Percentiles rank a stretch among this genome's conserved stretches.
phyloP scores from a whole-genome alignment of 1,139 yeast genomes.

The Saccharomycopsis hybrid region DNA sequence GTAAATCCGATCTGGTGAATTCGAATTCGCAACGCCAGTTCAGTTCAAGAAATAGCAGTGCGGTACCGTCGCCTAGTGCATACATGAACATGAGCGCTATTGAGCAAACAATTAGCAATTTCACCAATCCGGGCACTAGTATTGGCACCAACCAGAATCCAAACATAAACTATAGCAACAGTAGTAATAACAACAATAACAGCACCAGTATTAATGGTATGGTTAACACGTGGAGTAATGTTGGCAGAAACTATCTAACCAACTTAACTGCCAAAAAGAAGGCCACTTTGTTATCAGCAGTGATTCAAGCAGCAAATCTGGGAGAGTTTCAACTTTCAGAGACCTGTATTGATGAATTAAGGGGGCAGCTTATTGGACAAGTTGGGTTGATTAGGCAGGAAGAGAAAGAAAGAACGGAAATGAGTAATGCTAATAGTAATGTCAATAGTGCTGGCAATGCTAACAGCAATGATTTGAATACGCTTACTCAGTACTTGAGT shows the following conservation, averaged over 20 bases:
- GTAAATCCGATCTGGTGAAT: conserved; percentile 2
- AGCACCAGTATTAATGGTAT: neutral
- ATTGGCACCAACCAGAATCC: conserved; percentile 1
- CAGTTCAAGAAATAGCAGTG: conserved; percentile 2
- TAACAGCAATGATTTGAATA: conserved; percentile 1
- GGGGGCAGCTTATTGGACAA: conserved; percentile 3
- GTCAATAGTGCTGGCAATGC: neutral
- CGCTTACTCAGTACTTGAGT: conserved; percentile 5
- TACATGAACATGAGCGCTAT: neutral
- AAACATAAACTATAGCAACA: neutral
- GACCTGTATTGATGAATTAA: conserved; percentile 16
- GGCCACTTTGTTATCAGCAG: conserved; percentile 11
- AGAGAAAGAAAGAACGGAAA: too few relatives aligned
- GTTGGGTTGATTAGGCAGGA: neutral
- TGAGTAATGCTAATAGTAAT: neutral
- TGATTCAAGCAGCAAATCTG: conserved; percentile 15
- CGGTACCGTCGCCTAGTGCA: conserved; percentile 4
- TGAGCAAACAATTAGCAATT: neutral
- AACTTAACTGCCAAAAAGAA: conserved; percentile 13
- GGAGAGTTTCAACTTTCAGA: conserved; percentile 19
- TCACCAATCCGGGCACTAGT: conserved; percentile 1
- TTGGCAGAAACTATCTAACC: neutral
- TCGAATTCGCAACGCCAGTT: neutral
- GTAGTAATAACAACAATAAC: neutral
- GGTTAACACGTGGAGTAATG: neutral